Evolutionary conservation across 1,284 basidiomycete species (phyloP), one percentile per base, ranked within the genome.

Genomic region (Cystobasidium pallidum): DNA sequence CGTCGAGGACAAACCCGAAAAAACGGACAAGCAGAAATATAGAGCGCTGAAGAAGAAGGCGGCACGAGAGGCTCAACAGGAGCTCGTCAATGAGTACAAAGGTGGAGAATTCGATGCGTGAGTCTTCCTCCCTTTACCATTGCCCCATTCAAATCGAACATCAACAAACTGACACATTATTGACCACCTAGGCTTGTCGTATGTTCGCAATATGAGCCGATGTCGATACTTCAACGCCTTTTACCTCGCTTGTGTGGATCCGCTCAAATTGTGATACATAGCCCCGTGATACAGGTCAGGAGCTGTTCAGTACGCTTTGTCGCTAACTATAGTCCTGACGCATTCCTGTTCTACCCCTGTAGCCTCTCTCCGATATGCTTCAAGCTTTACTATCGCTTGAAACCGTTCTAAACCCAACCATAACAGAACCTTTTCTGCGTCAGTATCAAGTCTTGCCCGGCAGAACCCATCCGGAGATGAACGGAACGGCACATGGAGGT

Each of bases 401-500:
- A 54, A 82, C 85, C 32, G 80, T 85, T 86, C 88, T 8, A 83
- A 86, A 75, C 95, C 88, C 75, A 10, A 88, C 86, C 24, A 83
- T 99, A 17, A 90, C 90, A 1, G 95, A 99, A 82, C 86, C 88
- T 11, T 99, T 92, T 90, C 82, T 93, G 61, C 86, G 96, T 62
- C 86, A 87, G 75, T 99, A 98, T 83, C 95, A 98, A 85, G 90
- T 94, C 11, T 84, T 99, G 21, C 95, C 95, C 28, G 95, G 95
- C 17, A 86, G 96, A 39, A 96, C 92, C 51, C 96, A 99, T 83
- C 96, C 96, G 0, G 88, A 88, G 77, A 99, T 99, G 96, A 89
- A 85, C 72, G 92, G 89, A 59, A 90, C 91, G 19, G 92, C 91
- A 1, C 89, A 90, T 2, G 94, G 91, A 3, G 95, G 96, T 0